Conservation (phyloP, 1,284 basidiomycete species). For the Phylloporus sp. region DNA sequence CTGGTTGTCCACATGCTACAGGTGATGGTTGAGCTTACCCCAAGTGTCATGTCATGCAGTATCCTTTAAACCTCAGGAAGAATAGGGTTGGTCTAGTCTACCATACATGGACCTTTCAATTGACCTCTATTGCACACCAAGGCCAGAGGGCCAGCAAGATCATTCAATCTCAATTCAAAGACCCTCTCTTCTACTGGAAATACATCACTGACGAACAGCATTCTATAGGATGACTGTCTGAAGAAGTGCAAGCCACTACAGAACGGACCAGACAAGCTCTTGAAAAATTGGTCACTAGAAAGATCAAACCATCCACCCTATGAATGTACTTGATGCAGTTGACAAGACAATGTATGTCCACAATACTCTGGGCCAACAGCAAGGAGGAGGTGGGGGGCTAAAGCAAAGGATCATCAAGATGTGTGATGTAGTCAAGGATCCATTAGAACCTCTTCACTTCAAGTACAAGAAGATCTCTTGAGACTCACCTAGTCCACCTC, state of each 20-base stretch:
- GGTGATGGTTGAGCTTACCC: conserved; percentile 95
- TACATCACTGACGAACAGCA: conserved; percentile 83
- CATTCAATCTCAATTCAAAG: conserved; percentile 96
- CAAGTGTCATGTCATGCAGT: conserved; percentile 97
- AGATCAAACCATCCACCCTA: conserved; percentile 97
- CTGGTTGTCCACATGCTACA: conserved; percentile 36
- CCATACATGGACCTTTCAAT: neutral
- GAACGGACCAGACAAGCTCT: conserved; percentile 91
- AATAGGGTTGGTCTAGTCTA: conserved; percentile 70
- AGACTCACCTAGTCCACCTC: conserved; percentile 94
- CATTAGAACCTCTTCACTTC: conserved; percentile 95
- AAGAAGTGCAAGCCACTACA: conserved; percentile 87
- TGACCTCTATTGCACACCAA: conserved; percentile 84
- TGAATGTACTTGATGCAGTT: conserved; percentile 81
- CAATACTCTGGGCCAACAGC: conserved; percentile 93
- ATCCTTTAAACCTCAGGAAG: conserved; percentile 93
- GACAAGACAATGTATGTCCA: conserved; percentile 90
- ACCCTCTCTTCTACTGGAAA: conserved; percentile 90
- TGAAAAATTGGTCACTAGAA: conserved; percentile 92
- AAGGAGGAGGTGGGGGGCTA: conserved; percentile 67
- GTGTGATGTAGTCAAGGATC: conserved; percentile 97
- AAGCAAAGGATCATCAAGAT: conserved; percentile 99
- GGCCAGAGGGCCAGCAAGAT: conserved; percentile 87
- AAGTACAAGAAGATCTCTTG: conserved; percentile 98
- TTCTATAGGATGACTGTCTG: conserved; percentile 89